Evolutionary conservation across 306 rosid species (phyloP), one percentile per base, ranked within the genome.

Genomic region (Phaseolus lunatus): DNA sequence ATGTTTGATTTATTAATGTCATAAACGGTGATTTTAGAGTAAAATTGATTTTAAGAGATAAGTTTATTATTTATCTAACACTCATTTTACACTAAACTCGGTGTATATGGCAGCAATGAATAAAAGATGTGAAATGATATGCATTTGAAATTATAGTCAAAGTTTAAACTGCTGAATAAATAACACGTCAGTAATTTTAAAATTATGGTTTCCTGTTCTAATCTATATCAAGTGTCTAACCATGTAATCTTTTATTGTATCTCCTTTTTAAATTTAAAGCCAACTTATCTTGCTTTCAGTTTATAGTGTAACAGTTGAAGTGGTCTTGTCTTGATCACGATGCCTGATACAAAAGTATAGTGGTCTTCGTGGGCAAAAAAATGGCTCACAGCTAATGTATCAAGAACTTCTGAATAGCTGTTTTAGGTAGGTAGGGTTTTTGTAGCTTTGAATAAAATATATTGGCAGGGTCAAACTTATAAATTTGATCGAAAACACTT

Each of bases 401-500:
- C 16, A 73, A 56, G 67, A 73, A 57, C 49, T 33, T 53, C 12
- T 27, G 13, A 10, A 26, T 41, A 35, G 26, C 56, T 78, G 11
- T 1, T 45, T 35, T 37, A 2, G 2, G 67, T 56, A 56, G 47
- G 39, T 75, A 68, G 73, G 79, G 19, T 43, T 71, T 5, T 48
- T 50, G 61, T 29, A 26, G 44, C 54, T 29, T n/a, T 26, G 16
- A 67, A 37, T 26, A 26, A 73, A 48, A 66, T 57, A 39, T 26
- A 50, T 59, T 1, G 9, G n/a, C 35, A 29, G 13, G 48, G 75
- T 74, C 78, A 54, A 54, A 74, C 23, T 18, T 67, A 59, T 26
- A 59, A 67, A 68, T 67, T 14, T 41, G 20, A 73, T 39, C n/a
- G 22, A 78, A 48, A 78, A 29, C 23, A 35, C 47, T 50, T 39